Base-by-base conservation (phyloP, 2,329 filamentous ascomycete species). In the Aureobasidium leucospermi region DNA sequence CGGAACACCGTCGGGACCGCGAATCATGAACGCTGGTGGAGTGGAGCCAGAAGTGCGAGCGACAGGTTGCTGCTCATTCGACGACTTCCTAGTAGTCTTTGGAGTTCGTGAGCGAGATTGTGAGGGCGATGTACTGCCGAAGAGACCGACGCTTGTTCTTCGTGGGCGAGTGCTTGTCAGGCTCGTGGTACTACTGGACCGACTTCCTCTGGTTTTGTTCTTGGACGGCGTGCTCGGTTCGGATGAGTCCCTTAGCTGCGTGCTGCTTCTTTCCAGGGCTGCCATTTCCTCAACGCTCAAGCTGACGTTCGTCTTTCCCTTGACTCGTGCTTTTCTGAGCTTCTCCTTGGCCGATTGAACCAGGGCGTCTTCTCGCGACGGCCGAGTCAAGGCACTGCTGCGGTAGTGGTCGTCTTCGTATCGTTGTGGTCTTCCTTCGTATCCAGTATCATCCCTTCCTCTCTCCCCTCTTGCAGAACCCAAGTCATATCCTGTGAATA, bases 281-380 rank as follows among this genome's bases (percentile, higher is more conserved):
- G 86, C 87, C 66, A 96, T 78, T 72, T 96, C 92, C 58, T 88
- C 85, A 67, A 86, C 83, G 66, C 82, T 90, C 63, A 97, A 81
- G 70, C 86, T 88, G 59, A 96, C 89, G 60, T 95, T 89, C 46
- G 81, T 79, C 72, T 86, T 87, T 63, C 91, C 91, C 68, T 85
- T 85, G 63, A 84, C 83, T 70, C 89, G 85, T 15, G 92, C 90
- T 64, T 85, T 83, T 64, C 86, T 84, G 69, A 96, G 95, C 65
- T 90, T 87, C 67, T 86, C 85, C 72, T 95, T 76, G 42, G 92
- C 92, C 64, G 84, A 84, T 64, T 91, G 86, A 64, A 94, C 84
- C 66, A 96, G 74, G 63, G 82, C 80, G 65, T 93, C 87, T 70
- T 96, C 90, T 66, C 82, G 82, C 60, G 89, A 85, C 78, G 39